Base-by-base conservation (phyloP, 176 grass and related monocot genomes). In the Phoenix dactylifera region DNA sequence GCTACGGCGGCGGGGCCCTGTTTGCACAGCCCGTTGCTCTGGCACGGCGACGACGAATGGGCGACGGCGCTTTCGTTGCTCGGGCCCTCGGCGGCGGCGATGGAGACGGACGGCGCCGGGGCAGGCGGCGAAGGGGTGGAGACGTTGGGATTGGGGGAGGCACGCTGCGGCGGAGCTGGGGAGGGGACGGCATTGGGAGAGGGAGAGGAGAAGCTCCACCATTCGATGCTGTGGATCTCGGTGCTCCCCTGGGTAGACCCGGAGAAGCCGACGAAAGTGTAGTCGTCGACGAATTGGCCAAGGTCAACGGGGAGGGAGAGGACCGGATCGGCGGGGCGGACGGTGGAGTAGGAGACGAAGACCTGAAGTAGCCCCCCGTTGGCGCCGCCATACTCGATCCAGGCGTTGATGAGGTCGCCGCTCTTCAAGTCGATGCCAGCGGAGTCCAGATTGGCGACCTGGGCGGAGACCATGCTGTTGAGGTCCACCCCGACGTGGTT, bases 211-310 rank as follows among this genome's bases (percentile, higher is more conserved):
- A 98, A 98, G 82, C 60, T 79, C 94, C 94, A 98, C 94, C 94
- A 89, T 71, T 98, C 85, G 59, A 98, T 52, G 24, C 73, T 84
- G 84, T 98, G 94, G 16, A 80, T 76, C 82, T 98, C 94, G 0
- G 94, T 98, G 76, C 94, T 98, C 6, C 87, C 88, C 72, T 98
- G 94, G 10, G 94, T 93, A 57, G 94, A 98, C 0, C 75, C 94
- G 0, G 82, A 71, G 82, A 93, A 98, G 0, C 94, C 94, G 0
- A 98, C 88, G 14, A 83, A 89, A 0, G 76, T 85, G 0, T 52
- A 67, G 17, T 76, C 88, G 63, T 79, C 72, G 18, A 82, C 26
- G 20, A 19, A 72, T 2, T 49, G 74, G 4, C 49, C 66, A 0
- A 93, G 79, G 57, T 98, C 85, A 2, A 98, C 14, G 1, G 67